Base-by-base conservation (phyloP, 1,284 basidiomycete genomes). In the Apiotrichum mycotoxinovorans region DNA sequence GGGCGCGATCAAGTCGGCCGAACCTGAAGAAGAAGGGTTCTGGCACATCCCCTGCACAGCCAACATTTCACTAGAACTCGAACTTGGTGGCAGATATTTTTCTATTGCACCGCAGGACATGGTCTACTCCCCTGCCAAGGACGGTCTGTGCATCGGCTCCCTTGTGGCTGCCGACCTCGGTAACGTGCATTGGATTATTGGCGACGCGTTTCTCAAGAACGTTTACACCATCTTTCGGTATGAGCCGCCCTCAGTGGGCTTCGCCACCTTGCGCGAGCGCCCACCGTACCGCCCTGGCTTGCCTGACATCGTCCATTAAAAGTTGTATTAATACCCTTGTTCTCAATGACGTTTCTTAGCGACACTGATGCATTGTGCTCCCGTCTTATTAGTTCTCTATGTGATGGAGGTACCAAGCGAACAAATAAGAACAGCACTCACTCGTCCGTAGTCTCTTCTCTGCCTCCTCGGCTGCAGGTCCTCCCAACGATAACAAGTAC, bases 181-280 rank as follows among this genome's bases (percentile, higher is more conserved):
- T 70, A n/a, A 64, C 15, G 26, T 76, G 17, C 71, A 75, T 42
- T 76, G 73, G 75, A 71, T 76, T 53, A 67, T 78, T 9, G 76
- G 76, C 7, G 72, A 70, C 55, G 70, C 73, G n/a, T 72, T 71
- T 37, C 46, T 82, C 81, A 96, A 94, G 83, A 93, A 92, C 68
- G 89, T 92, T 0, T 95, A 92, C 78, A 86, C 89, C 0, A 87
- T 91, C 8, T 94, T 86, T 79, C 83, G 88, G 40, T 87, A 85
- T 63, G 75, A 79, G 25, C 88, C 91, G 0, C 76, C 87, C 0
- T 85, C 89, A 2, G 84, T 95, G 51, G 91, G 92, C 0, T 93
- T 95, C 68, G 91, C 91, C 8, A 56, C 78, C n/a, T 61, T 78
- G 22, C 15, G 35, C 20, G 34, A 49, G 20, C 40, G 2, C 10